Conservation (phyloP, 345 rosid species). For the Dovyalis caffra region DNA sequence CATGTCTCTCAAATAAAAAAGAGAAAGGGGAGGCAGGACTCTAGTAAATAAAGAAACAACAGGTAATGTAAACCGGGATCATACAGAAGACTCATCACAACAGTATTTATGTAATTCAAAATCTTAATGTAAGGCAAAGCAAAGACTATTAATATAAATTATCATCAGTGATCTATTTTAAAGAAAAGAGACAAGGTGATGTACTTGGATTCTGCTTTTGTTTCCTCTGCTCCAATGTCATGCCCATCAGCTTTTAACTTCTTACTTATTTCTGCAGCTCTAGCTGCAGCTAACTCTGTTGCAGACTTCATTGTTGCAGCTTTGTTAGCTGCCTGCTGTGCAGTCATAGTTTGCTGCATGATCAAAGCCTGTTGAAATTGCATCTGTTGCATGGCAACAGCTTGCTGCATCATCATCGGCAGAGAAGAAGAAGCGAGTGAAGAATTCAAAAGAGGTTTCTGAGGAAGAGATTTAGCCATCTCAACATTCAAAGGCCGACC, state of each 20-base stretch:
- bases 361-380: conserved; percentile 95
- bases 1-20: neutral
- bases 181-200: neutral
- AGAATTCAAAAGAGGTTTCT: conserved; percentile 51
- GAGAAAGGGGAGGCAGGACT: neutral
- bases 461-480: conserved; percentile 94
- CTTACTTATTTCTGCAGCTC: conserved; percentile 95
- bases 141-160: neutral
- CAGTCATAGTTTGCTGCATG: conserved; percentile 93
- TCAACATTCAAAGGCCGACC: conserved; percentile 92
- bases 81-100: neutral
- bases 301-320: conserved; percentile 99
- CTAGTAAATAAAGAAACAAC: neutral
- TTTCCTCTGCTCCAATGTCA: conserved; percentile 58
- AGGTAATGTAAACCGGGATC: neutral
- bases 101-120: neutral
- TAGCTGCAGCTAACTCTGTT: conserved; percentile 92
- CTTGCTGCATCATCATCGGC: conserved; percentile 99
- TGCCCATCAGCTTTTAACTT: conserved; percentile 84
- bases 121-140: neutral
- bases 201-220: conserved; percentile 62
- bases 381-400: conserved; percentile 98
- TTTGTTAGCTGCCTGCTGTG: conserved; percentile 95
- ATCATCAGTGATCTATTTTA: neutral
- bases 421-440: conserved; percentile 66